Evolutionary conservation across 495 filamentous ascomycete genomes (phyloP), one percentile per base, ranked within the genome.

Genomic region (Bryoglossum gracile): DNA sequence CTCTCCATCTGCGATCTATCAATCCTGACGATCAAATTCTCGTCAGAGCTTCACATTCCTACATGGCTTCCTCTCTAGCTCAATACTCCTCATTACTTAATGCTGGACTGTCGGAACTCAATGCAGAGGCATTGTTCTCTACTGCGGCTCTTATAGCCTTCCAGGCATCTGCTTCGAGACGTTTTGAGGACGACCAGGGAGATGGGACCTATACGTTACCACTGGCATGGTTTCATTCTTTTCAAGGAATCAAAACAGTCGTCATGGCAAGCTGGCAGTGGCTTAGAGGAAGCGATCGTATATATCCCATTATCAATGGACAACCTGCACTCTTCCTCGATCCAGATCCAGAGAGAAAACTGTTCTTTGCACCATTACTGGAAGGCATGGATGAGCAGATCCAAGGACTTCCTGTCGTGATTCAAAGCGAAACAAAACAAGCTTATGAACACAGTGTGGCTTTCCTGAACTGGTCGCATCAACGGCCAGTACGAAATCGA

Each of bases 211-310:
- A 80, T 52, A 55, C 59, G 4, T 57, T 78, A 16, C 75, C 76
- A 9, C 58, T 78, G 4, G 68, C 71, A 0, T 78, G 72, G 73
- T 78, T 80, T 42, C 73, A 77, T 47, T 68, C 74, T n/a, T 78
- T 78, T 57, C 76, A 78, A 46, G 76, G 76, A 11, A 71, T 78
- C 38, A 78, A 80, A 37, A 70, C 73, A 18, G 57, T 63, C 14
- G 53, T 62, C 9, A 58, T 58, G 49, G 55, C 52, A 9, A 57
- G 48, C 23, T 58, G 56, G 59, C 71, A 71, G 35, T 79, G 70
- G 65, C 58, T 79, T 9, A 62, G 75, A 10, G 60, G 59, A 19
- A 76, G 72, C 54, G 62, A 66, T 5, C 68, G 73, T 4, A 67
- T 75, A 23, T 68, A 68, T 3, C 68, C 69, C 11, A 75, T 79